Evolutionary conservation across 768 basidiomycete species (phyloP), one percentile per base, ranked within the genome.

Genomic region (Hebeloma cylindrosporum): DNA sequence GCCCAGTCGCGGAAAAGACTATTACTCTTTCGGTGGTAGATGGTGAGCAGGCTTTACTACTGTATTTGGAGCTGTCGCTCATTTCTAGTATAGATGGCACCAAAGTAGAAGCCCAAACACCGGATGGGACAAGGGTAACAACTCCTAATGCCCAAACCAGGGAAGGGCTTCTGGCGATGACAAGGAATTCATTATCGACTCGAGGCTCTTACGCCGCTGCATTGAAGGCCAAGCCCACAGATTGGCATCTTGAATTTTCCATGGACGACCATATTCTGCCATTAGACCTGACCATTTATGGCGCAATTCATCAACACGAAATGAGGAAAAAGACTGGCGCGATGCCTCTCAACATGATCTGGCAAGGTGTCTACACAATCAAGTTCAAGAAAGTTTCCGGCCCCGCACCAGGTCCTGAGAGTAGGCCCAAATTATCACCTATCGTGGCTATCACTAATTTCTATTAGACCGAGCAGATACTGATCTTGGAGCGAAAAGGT

Each of bases 211-310:
- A 99, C 63, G 96, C 96, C 22, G 86, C 93, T 3, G 94, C 94
- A 9, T 75, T 97, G 45, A 96, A 93, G 68, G 73, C 92, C 0
- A 93, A 92, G 59, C 93, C 95, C 3, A 82, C 79, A 11, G 95
- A 98, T 59, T 99, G 93, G 92, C 94, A 99, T 62, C 80, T 98
- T 40, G 88, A 96, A 65, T 98, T 99, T 66, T 87, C 80, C 7
- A 88, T 97, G 82, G 91, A 91, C 59, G 93, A 93, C 48, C 84
- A 90, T 34, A 66, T 80, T 16, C 69, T 98, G 13, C 86, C 88
- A 0, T 66, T 94, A 47, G 89, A 94, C 61, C 73, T 94, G 43
- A 99, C 96, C 0, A 85, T 99, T 39, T 99, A 96, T 59, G 96
- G 96, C 6, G 95, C 93, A 0, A 88, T 96, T 34, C 93, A 98